Conservation (phyloP, 345 rosid genomes). For the Hibiscus mutabilis region DNA sequence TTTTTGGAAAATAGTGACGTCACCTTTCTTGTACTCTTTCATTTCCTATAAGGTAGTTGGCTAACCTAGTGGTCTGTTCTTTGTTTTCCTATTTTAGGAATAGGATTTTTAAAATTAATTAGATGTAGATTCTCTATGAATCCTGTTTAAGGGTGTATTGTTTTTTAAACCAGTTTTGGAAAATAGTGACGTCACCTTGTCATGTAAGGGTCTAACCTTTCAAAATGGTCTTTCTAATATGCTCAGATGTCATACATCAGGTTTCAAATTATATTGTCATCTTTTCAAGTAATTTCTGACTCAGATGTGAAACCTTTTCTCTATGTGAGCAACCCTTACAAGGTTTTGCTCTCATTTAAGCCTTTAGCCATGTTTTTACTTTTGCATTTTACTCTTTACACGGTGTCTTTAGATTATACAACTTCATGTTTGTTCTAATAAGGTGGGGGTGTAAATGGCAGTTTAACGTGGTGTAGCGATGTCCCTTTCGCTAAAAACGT, state of each 20-base stretch:
- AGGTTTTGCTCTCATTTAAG: constrained; percentile 54
- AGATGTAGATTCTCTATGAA: constrained; percentile 37
- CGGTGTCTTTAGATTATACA: not conserved
- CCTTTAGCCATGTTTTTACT: constrained; percentile 68
- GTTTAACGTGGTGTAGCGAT: too few relatives aligned
- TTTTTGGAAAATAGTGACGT: constrained; percentile 38
- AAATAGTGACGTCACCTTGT: too few relatives aligned
- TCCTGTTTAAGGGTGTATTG: too few relatives aligned
- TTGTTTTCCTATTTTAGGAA: not conserved
- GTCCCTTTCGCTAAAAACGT: too few relatives aligned
- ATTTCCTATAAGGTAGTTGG: constrained; percentile 28
- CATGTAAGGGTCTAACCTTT: too few relatives aligned
- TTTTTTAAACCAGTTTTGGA: too few relatives aligned
- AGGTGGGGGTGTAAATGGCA: constrained; percentile 27
- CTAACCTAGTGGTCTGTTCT: constrained; percentile 4
- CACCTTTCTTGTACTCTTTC: constrained; percentile 21
- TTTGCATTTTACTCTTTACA: constrained; percentile 18
- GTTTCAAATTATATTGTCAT: too few relatives aligned
- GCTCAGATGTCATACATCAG: too few relatives aligned
- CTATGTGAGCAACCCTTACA: too few relatives aligned
- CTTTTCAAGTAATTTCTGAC: too few relatives aligned
- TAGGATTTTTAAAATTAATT: constrained; percentile 27
- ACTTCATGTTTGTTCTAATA: not conserved
- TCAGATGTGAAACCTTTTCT: too few relatives aligned
- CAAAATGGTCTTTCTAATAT: too few relatives aligned